phyloP scores from a whole-genome alignment of 345 rosid genomes.

The Cardamine resedifolia region DNA sequence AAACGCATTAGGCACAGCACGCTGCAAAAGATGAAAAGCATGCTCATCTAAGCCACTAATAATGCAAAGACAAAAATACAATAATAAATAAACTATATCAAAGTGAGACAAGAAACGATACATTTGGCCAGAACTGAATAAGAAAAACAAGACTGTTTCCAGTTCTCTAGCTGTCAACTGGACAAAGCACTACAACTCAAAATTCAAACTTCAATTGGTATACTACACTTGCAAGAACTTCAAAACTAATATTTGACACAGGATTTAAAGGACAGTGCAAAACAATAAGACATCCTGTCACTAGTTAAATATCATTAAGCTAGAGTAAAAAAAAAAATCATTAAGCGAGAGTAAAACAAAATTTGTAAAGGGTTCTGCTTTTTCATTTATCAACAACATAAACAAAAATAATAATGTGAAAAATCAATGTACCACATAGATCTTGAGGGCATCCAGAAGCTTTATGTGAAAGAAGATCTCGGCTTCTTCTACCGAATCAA shows the following conservation, averaged over 20 bases:
- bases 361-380: slow-evolving; percentile 6
- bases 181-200: slow-evolving; percentile 19
- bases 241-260: slow-evolving; percentile 14
- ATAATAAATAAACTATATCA: not conserved
- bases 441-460: slow-evolving; percentile 70
- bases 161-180: slow-evolving; percentile 13
- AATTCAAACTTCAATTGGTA: not conserved
- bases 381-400: not conserved
- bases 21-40: slow-evolving; percentile 55
- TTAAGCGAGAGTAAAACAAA: too few relatives aligned
- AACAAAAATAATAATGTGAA: slow-evolving; percentile 6
- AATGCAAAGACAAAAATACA: too few relatives aligned
- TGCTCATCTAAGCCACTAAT: too few relatives aligned
- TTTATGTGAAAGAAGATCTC: slow-evolving; percentile 61
- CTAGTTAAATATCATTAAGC: too few relatives aligned
- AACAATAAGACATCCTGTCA: slow-evolving; percentile 20
- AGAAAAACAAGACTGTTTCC: not conserved
- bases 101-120: slow-evolving; percentile 1
- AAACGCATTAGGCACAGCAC: slow-evolving; percentile 53
- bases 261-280: not conserved
- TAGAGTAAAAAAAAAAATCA: too few relatives aligned
- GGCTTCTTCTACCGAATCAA: slow-evolving; percentile 51
- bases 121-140: not conserved
- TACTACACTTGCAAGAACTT: slow-evolving; percentile 13
- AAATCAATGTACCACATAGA: slow-evolving; percentile 61